Evolutionary conservation across 169 alveolate genomes (phyloP).

Genomic region (Plasmodium inui): DNA sequence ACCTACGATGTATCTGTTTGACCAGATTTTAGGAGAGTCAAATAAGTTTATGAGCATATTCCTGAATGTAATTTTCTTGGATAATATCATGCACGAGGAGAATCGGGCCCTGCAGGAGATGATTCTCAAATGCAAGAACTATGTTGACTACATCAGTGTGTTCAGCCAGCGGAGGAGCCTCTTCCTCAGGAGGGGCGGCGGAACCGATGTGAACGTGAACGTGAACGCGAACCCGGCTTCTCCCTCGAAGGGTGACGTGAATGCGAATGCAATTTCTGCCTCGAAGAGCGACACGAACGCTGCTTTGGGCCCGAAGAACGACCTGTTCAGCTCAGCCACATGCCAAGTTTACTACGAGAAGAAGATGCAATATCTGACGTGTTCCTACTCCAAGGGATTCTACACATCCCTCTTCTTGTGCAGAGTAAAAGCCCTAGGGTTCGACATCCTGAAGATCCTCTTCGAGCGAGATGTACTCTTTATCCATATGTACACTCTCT

Average conservation of each 20-base stretch:
- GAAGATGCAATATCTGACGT: constrained; percentile 34
- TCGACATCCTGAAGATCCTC: constrained; percentile 24
- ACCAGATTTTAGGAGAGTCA: constrained; percentile 66
- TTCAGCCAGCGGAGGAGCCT: constrained; percentile 6
- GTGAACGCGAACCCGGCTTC: too few relatives aligned
- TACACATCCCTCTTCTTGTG: constrained; percentile 9
- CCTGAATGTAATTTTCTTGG: constrained; percentile 53
- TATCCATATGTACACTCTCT: constrained; percentile 62
- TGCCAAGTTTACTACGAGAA: constrained; percentile 35
- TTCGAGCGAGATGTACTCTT: constrained; percentile 69
- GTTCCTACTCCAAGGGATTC: constrained; percentile 58
- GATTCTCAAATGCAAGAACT: constrained; percentile 16
- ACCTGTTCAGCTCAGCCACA: background rate
- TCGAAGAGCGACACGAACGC: too few relatives aligned
- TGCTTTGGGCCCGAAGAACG: too few relatives aligned
- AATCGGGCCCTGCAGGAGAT: constrained; percentile 21
- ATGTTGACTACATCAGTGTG: constrained; percentile 36
- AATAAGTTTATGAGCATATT: constrained; percentile 46
- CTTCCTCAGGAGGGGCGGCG: background rate
- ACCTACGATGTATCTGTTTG: constrained; percentile 70
- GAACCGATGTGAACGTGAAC: background rate
- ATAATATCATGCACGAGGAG: constrained; percentile 65
- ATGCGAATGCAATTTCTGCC: too few relatives aligned
- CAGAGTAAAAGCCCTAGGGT: constrained; percentile 40
- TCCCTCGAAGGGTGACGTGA: too few relatives aligned